Evolutionary conservation across 768 basidiomycete genomes (phyloP).

Genomic region (Rhodotorula taiwanensis): DNA sequence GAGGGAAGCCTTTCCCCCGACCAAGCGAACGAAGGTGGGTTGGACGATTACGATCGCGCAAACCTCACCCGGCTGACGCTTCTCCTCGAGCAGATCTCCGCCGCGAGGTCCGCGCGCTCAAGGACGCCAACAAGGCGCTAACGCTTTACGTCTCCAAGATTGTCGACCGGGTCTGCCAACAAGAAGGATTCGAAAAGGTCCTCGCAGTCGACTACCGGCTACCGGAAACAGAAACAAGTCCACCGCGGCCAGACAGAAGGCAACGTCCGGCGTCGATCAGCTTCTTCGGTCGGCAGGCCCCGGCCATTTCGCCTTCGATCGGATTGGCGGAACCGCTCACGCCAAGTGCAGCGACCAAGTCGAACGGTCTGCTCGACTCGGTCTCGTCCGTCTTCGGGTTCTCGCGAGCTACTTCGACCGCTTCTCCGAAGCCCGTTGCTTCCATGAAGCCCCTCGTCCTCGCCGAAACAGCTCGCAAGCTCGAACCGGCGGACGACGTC

Average conservation of each 20-base stretch:
- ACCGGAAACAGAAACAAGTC: constrained; percentile 11
- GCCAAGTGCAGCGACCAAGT: too few relatives aligned
- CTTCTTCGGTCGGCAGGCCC: constrained; percentile 30
- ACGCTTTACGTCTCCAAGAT: constrained; percentile 96
- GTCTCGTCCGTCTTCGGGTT: constrained; percentile 43
- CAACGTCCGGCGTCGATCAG: constrained; percentile 9
- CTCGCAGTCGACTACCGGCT: constrained; percentile 63
- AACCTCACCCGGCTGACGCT: neutral
- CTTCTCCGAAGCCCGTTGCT: constrained; percentile 49
- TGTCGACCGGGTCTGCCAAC: constrained; percentile 89
- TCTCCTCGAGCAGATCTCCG: constrained; percentile 7
- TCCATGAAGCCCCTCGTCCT: constrained; percentile 55
- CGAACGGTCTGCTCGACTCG: too few relatives aligned
- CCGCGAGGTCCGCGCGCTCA: constrained; percentile 31
- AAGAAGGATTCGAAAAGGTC: constrained; percentile 95
- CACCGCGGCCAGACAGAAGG: neutral
- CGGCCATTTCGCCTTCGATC: too few relatives aligned
- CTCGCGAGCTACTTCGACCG: constrained; percentile 68
- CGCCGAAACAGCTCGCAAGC: constrained; percentile 46
- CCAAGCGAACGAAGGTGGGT: constrained; percentile 10
- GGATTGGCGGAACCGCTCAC: too few relatives aligned
- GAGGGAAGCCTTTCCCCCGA: neutral
- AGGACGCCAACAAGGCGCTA: constrained; percentile 53
- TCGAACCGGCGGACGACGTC: constrained; percentile 12
- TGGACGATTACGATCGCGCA: neutral